phyloP scores from a whole-genome alignment of 2,329 filamentous ascomycete genomes.

The Chrysosporium keratinophilum region DNA sequence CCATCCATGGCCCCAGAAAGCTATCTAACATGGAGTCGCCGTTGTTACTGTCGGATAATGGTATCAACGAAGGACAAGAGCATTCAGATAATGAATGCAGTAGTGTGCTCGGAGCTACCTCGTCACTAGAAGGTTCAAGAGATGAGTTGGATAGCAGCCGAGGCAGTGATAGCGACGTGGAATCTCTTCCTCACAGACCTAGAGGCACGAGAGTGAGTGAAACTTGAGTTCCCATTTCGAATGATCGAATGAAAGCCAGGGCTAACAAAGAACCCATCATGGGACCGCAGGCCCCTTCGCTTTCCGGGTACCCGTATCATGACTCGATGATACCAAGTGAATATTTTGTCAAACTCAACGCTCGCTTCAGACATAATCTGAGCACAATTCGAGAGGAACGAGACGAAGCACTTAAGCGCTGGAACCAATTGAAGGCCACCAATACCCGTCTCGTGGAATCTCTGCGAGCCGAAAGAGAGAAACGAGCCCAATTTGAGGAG shows the following conservation, averaged over 20 bases:
- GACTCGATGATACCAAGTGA: neutral
- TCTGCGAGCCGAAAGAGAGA: neutral
- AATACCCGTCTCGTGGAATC: slow-evolving; percentile 4
- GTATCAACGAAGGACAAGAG: neutral
- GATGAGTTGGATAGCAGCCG: neutral
- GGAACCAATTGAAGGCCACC: neutral
- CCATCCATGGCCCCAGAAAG: neutral
- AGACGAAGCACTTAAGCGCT: slow-evolving; percentile 5
- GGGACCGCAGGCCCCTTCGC: neutral
- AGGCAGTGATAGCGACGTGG: slow-evolving; percentile 5
- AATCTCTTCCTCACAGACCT: slow-evolving; percentile 2
- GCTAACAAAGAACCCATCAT: neutral
- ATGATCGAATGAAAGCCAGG: neutral
- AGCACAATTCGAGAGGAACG: slow-evolving; percentile 4
- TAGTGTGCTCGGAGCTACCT: neutral
- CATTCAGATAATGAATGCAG: neutral
- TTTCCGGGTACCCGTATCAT: neutral
- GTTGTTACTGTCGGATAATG: neutral
- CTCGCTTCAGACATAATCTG: slow-evolving; percentile 2
- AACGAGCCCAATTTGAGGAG: neutral
- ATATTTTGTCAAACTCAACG: neutral
- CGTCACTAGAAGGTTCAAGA: neutral
- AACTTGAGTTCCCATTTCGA: neutral
- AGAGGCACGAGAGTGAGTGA: neutral
- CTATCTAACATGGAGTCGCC: neutral